A percentile compares a stretch with the other conserved stretches of the same genome.
Conservation (phyloP, 495 filamentous ascomycete genomes). For the Penicillium parvum region DNA sequence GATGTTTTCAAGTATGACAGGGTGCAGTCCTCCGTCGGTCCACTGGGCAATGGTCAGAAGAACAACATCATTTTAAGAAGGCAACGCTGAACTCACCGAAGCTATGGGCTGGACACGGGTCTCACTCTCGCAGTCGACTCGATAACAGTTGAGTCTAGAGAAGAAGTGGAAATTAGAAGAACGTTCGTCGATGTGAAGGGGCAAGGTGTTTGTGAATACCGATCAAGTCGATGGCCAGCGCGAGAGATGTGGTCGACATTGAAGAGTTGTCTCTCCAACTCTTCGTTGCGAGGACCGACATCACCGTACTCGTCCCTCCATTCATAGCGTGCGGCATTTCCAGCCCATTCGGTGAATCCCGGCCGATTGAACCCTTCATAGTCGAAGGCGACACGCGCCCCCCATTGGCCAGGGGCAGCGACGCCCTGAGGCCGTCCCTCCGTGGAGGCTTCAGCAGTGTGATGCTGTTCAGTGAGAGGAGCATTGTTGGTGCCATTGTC, state of each 20-base stretch:
- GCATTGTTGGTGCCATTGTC: no score
- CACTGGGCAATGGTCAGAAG: slow-evolving; percentile 54
- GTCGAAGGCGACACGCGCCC: slow-evolving; percentile 44
- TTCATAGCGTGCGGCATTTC: slow-evolving; percentile 65
- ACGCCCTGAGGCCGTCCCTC: no score
- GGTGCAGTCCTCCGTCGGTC: slow-evolving; percentile 77
- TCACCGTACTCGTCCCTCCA: slow-evolving; percentile 86
- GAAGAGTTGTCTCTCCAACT: slow-evolving; percentile 73
- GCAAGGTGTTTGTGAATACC: slow-evolving; percentile 25
- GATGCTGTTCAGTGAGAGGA: no score
- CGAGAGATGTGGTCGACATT: slow-evolving; percentile 44
- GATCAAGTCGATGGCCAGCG: slow-evolving; percentile 37
- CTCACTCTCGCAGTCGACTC: slow-evolving; percentile 19
- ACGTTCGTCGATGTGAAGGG: no score
- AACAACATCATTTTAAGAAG: slow-evolving; percentile 10
- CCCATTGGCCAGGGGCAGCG: slow-evolving; percentile 48
- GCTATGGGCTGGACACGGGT: slow-evolving; percentile 26
- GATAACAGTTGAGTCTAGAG: no score
- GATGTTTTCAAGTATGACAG: slow-evolving; percentile 74
- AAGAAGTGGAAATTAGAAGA: no score
- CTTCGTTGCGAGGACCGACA: slow-evolving; percentile 61
- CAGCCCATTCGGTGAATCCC: slow-evolving; percentile 45
- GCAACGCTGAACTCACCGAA: slow-evolving; percentile 19
- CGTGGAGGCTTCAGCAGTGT: no score
- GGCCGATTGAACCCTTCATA: slow-evolving; percentile 46